Evolutionary conservation across 2,329 filamentous ascomycete genomes (phyloP), one percentile per base, ranked within the genome.

Genomic region (Elsinoe necatrix): DNA sequence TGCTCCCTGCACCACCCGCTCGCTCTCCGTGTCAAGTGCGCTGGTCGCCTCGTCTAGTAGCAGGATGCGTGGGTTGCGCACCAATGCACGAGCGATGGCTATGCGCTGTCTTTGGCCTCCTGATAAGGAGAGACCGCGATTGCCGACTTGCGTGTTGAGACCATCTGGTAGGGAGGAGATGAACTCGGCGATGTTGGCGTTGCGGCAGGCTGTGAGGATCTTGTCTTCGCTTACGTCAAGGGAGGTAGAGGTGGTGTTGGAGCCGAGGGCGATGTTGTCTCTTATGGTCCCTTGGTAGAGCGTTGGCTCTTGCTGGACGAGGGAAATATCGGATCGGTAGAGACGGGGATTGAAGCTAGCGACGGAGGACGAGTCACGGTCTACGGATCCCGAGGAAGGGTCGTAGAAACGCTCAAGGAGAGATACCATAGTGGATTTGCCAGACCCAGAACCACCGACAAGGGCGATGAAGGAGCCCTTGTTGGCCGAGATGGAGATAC

Each of bases 401-500:
- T 89, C 82, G 67, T 91, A 91, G 70, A 91, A 91, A 9, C 83
- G 72, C 62, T 82, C 77, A 8, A 82, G 71, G 2, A 82, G 71
- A 1, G 72, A 72, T 31, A 92, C 80, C 41, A 87, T 82, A n/a
- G 82, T 88, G 0, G 83, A 85, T 72, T 91, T 88, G 29, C 85
- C 85, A 57, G 83, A 86, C 1, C 85, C 85, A 1, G 81, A 85
- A 0, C 84, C 78, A 1, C 85, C 85, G 4, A 89, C 85, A 0
- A 88, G 74, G 1, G 84, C 85, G 0, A 80, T 83, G 64, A 87
- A 87, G 65, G 87, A 82, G 3, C 85, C 85, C 61, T 82, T 83
- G 61, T 82, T 74, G 54, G 71, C 68, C 11, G 34, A 37, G 31
- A 50, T 14, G 31, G 23, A 21, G 21, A 47, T 31, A 16, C 35